These are phyloP conservation scores for Cadophora luteo-olivacea DNA, from an alignment of 2,329 filamentous ascomycete genomes.

Conservation along the genomic window DNA sequence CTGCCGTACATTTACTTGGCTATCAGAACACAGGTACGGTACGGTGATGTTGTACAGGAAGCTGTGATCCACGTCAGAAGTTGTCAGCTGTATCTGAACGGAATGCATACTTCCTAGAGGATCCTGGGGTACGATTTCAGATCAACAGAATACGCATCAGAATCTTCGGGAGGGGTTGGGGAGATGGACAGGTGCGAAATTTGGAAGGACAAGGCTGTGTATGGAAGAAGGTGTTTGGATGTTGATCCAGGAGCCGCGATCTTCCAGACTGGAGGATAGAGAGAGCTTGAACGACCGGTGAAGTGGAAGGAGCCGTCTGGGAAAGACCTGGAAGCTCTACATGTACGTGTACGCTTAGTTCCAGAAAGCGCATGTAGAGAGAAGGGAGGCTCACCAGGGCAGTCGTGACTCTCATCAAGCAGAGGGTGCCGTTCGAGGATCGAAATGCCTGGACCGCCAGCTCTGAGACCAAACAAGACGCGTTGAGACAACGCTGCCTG, in stretches of 20 bases:
- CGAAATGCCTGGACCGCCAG: too few species aligned
- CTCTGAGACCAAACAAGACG: too few species aligned
- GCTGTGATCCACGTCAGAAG: not conserved
- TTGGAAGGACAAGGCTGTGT: not conserved
- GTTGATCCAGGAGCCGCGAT: not conserved
- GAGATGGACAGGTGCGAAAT: not conserved
- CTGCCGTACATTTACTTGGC: conserved; percentile 15
- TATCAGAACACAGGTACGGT: not conserved
- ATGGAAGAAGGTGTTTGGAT: not conserved
- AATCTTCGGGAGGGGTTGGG: too few species aligned
- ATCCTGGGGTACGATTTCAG: not conserved
- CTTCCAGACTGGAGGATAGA: not conserved
- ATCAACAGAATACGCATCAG: not conserved
- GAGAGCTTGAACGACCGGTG: not conserved
- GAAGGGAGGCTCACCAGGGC: too few species aligned
- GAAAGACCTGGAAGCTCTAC: not conserved
- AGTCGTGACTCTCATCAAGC: too few species aligned
- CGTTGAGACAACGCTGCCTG: too few species aligned
- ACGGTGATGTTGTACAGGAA: not conserved
- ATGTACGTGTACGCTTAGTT: not conserved
- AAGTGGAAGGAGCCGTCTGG: not conserved
- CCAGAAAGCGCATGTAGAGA: not conserved
- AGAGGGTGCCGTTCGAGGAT: too few species aligned
- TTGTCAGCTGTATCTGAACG: not conserved
- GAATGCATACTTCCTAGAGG: not conserved